These are phyloP conservation scores for Aureobasidium sp. DNA, from an alignment of 2,329 filamentous ascomycete species.

Conservation along the genomic window DNA sequence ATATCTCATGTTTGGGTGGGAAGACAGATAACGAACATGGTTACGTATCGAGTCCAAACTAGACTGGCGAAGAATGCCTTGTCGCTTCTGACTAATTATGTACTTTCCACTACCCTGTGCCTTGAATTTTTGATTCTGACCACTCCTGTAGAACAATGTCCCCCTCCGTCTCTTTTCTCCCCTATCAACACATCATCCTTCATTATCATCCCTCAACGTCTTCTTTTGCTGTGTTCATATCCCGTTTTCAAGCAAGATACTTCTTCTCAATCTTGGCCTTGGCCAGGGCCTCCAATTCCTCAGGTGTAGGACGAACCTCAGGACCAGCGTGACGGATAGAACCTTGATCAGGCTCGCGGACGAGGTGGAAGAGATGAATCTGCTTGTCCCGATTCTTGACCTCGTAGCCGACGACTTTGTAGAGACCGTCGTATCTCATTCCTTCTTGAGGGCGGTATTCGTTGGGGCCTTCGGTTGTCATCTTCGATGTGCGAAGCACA, in stretches of 20 bases:
- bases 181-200: neutral
- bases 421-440: slow-evolving; percentile 52
- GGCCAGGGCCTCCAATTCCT: slow-evolving; percentile 7
- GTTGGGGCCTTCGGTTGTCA: slow-evolving; percentile 23
- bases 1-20: too few species aligned
- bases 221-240: too few species aligned
- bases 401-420: slow-evolving; percentile 35
- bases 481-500: slow-evolving; percentile 41
- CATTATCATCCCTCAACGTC: neutral
- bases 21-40: too few species aligned
- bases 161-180: too few species aligned
- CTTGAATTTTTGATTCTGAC: too few species aligned
- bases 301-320: slow-evolving; percentile 34
- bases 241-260: slow-evolving; percentile 3
- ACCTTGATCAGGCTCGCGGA: slow-evolving; percentile 35
- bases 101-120: too few species aligned
- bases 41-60: too few species aligned
- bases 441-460: slow-evolving; percentile 39
- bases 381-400: slow-evolving; percentile 32
- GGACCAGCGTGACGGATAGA: slow-evolving; percentile 38
- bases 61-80: too few species aligned
- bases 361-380: slow-evolving; percentile 41
- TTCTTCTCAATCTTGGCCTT: slow-evolving; percentile 5
- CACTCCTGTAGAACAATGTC: too few species aligned
- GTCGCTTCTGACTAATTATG: too few species aligned